Evolutionary conservation across 2,329 filamentous ascomycete genomes (phyloP), one percentile per base, ranked within the genome.

Genomic region (Capronia coronata): DNA sequence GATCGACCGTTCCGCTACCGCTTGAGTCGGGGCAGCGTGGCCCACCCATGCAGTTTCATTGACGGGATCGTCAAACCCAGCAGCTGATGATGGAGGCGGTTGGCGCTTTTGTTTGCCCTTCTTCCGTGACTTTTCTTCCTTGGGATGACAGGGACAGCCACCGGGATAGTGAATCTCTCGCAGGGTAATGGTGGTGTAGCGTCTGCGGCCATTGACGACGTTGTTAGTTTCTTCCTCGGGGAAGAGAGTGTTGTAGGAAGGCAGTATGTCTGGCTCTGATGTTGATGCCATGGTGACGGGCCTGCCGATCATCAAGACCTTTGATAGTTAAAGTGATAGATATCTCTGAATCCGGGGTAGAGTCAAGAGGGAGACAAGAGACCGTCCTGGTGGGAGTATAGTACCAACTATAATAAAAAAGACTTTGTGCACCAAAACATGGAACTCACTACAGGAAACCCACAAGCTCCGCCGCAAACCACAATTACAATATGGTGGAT

Each of bases 121-220:
- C 34, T 56, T 56, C 22, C 34, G 23, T 3, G 43, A 25, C 14
- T 48, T 48, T 25, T 43, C 40, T 39, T 51, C 44, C 39, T 35
- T 46, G 11, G 56, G 53, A 43, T 60, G 58, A 39, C 58, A 60
- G 8, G 58, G 58, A 40, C 58, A 60, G 29, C 56, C 58, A 11
- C 43, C 35, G 9, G 54, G 56, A 48, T 56, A 60, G 38, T 50
- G 48, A 43, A 60, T 55, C 43, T 60, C 58, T 22, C 56, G 54
- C 5, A 57, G 49, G 10, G 58, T 60, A 27, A 60, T 60, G 21
- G 58, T 60, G n/a, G 58, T 60, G 43, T 51, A 57, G 8, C 58
- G 56, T 48, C 54, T 56, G 46, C 54, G 50, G 39, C 46, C 43
- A 45, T 50, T 48, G 35, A 43, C 29, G 40, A 46, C 39, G 18